phyloP scores from a whole-genome alignment of 2,329 filamentous ascomycete genomes.

The Coccinonectria pachysandricola region DNA sequence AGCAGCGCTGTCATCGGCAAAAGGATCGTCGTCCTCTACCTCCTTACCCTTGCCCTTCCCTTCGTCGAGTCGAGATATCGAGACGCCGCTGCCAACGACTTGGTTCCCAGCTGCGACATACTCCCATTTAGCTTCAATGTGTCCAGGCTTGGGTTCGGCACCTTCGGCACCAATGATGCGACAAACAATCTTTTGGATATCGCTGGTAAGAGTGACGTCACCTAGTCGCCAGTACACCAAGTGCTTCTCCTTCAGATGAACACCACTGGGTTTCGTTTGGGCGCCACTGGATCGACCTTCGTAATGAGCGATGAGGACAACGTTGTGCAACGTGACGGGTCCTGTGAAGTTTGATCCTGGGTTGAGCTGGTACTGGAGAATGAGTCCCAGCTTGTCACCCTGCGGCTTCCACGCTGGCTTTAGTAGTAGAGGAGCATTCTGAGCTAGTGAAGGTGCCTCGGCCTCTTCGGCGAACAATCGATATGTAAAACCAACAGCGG shows the following conservation, averaged over 20 bases:
- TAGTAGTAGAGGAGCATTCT: constrained; percentile 63
- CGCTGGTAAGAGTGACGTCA: constrained; percentile 57
- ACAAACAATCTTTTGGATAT: constrained; percentile 69
- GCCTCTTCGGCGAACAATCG: constrained; percentile 63
- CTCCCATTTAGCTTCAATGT: constrained; percentile 79
- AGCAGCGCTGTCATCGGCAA: constrained; percentile 42
- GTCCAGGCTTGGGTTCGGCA: constrained; percentile 59
- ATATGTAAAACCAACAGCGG: constrained; percentile 84
- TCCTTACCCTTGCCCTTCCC: constrained; percentile 43
- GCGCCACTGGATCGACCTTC: constrained; percentile 57
- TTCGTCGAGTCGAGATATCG: constrained; percentile 45
- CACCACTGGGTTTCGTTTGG: constrained; percentile 71
- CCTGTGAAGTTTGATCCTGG: constrained; percentile 43
- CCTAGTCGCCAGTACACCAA: constrained; percentile 73
- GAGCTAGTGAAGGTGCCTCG: constrained; percentile 31
- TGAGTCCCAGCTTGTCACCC: constrained; percentile 72
- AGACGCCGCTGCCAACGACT: constrained; percentile 49
- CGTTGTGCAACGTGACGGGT: constrained; percentile 50
- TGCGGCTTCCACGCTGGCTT: constrained; percentile 75
- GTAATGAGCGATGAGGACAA: constrained; percentile 63
- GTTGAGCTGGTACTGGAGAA: constrained; percentile 78
- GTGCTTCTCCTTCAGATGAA: constrained; percentile 65
- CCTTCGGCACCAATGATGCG: constrained; percentile 66
- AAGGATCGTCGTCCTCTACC: constrained; percentile 50
- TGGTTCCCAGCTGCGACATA: constrained; percentile 32